Conservation (phyloP, 177 flowering plant species). For the Vitis hybrid region DNA sequence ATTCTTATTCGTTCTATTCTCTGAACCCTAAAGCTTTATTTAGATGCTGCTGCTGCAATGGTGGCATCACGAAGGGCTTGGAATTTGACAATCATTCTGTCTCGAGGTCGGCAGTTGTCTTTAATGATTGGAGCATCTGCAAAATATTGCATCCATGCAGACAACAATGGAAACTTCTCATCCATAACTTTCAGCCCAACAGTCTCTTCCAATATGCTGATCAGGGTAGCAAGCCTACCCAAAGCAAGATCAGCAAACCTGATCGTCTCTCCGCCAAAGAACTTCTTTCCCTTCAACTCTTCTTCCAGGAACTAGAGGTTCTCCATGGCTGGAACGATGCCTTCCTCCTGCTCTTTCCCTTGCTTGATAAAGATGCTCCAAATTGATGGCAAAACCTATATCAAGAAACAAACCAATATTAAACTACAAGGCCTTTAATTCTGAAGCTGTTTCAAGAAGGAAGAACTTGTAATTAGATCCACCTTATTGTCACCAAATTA, state of each 20-base stretch:
- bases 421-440: too few species aligned
- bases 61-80: too few species aligned
- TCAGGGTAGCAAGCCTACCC: constrained; percentile 4
- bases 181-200: too few species aligned
- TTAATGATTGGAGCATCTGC: too few species aligned
- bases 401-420: neutral
- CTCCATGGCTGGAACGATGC: neutral
- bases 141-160: too few species aligned
- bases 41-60: too few species aligned
- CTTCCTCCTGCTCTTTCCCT: constrained; percentile 11
- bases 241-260: neutral
- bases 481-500: constrained; percentile 2
- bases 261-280: neutral
- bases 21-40: too few species aligned
- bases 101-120: too few species aligned
- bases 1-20: too few species aligned
- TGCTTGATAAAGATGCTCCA: neutral
- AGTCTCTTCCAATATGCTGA: neutral
- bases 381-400: constrained; percentile 1
- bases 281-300: constrained; percentile 5
- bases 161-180: too few species aligned
- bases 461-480: too few species aligned
- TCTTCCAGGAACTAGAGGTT: constrained; percentile 4
- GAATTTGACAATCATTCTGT: too few species aligned
- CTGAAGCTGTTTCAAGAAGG: neutral